Conservation (phyloP, 352 stramenopile genomes). For the Pythium coloratum region DNA sequence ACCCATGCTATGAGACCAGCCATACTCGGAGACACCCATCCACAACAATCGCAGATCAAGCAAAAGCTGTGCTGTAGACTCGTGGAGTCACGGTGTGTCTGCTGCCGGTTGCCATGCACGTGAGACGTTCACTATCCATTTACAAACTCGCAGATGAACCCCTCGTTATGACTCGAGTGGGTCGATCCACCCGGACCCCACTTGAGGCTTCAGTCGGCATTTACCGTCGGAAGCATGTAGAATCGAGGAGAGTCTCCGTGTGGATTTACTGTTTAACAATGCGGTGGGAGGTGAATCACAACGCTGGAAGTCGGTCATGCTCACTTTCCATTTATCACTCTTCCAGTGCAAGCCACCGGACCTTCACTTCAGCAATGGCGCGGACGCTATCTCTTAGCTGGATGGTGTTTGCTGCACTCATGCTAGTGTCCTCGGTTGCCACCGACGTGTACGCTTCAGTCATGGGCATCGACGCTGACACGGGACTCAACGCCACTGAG, state of each 20-base stretch:
- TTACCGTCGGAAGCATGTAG: neutral
- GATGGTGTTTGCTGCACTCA: neutral
- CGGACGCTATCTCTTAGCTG: neutral
- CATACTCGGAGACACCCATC: neutral
- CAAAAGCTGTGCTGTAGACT: neutral
- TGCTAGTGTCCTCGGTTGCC: neutral
- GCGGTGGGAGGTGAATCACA: no score
- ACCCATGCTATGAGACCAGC: neutral
- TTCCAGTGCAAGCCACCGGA: neutral
- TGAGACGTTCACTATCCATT: neutral
- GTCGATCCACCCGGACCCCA: neutral
- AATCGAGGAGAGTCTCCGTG: neutral
- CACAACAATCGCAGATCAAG: neutral
- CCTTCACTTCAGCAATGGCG: neutral
- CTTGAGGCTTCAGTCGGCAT: neutral
- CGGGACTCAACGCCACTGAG: constrained; percentile 41
- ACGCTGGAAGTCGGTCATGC: no score
- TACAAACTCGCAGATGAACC: neutral
- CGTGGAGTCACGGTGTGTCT: neutral
- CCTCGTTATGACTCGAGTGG: no score
- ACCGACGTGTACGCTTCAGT: neutral
- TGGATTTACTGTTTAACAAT: no score
- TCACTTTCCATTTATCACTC: neutral
- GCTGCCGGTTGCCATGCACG: neutral
- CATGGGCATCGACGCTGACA: constrained; percentile 36